These are phyloP conservation scores for Anaeromyces robustus DNA, from an alignment of 192 early-diverging fungal species.

Conservation along the genomic window DNA sequence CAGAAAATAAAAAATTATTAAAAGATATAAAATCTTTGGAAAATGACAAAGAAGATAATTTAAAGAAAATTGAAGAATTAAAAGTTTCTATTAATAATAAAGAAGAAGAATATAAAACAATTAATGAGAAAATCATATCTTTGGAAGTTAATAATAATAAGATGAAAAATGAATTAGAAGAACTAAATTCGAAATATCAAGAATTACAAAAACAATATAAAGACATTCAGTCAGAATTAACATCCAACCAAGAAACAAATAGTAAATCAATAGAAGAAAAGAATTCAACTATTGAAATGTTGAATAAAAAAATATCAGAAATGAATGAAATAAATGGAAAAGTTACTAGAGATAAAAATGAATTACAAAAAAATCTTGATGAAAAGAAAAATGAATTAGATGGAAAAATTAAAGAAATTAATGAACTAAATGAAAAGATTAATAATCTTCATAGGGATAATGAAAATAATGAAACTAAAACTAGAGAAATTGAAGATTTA, in stretches of 20 bases:
- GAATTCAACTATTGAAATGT: neutral
- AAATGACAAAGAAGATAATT: neutral
- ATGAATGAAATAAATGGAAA: neutral
- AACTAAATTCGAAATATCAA: neutral
- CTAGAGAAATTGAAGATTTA: neutral
- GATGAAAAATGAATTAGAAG: neutral
- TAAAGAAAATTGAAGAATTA: neutral
- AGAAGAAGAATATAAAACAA: neutral
- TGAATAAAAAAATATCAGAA: neutral
- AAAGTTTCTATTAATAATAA: neutral
- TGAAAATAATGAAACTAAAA: neutral
- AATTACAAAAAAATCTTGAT: neutral
- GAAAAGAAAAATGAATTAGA: neutral
- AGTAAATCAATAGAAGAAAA: neutral
- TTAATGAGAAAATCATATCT: neutral
- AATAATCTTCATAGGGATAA: neutral
- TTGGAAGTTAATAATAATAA: neutral
- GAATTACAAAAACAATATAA: neutral
- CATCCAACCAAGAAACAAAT: neutral
- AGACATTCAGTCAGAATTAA: neutral
- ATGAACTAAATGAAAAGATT: neutral
- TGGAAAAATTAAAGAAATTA: neutral
- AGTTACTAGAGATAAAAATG: neutral
- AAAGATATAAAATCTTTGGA: neutral
- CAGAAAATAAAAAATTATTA: neutral